These are phyloP conservation scores for Corynespora cassiicola DNA, from an alignment of 2,329 filamentous ascomycete species.

Conservation along the genomic window DNA sequence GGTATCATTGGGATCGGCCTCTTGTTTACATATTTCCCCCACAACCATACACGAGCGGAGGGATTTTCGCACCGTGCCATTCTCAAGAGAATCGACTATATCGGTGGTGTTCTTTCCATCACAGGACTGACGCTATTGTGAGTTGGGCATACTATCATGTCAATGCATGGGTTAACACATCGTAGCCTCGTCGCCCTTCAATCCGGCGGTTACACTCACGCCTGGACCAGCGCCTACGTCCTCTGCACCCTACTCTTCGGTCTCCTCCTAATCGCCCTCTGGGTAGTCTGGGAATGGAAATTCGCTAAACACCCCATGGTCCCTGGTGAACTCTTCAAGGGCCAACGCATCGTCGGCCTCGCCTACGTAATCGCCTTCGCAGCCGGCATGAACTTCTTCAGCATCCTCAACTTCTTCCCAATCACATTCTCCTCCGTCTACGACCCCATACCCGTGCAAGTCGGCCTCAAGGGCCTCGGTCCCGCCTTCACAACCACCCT, in stretches of 20 bases:
- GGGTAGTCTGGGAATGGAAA: conserved; percentile 46
- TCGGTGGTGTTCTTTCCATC: conserved; percentile 37
- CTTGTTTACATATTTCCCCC: conserved; percentile 38
- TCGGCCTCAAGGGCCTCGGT: conserved; percentile 38
- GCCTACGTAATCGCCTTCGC: conserved; percentile 42
- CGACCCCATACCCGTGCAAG: conserved; percentile 33
- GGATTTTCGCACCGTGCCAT: conserved; percentile 36
- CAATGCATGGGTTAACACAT: conserved; percentile 7
- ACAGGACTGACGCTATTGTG: conserved; percentile 41
- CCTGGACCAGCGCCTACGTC: conserved; percentile 47
- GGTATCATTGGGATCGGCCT: conserved; percentile 36
- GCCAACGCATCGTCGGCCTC: conserved; percentile 38
- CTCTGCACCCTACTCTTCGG: conserved; percentile 46
- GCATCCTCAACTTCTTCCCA: conserved; percentile 42
- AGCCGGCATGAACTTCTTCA: conserved; percentile 44
- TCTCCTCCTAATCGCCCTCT: conserved; percentile 39
- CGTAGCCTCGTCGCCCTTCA: conserved; percentile 47
- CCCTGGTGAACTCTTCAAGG: conserved; percentile 42
- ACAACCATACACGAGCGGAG: conserved; percentile 38
- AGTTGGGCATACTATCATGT: too few relatives aligned
- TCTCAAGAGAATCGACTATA: conserved; percentile 39
- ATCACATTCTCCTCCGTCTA: conserved; percentile 35
- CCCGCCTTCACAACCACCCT: conserved; percentile 32
- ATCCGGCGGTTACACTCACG: conserved; percentile 47
- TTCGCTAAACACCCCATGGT: conserved; percentile 49